A percentile compares a stretch with the other conserved stretches of the same genome.
Conservation (phyloP, 164 flowering plant species). For the Pachysandra terminalis region DNA sequence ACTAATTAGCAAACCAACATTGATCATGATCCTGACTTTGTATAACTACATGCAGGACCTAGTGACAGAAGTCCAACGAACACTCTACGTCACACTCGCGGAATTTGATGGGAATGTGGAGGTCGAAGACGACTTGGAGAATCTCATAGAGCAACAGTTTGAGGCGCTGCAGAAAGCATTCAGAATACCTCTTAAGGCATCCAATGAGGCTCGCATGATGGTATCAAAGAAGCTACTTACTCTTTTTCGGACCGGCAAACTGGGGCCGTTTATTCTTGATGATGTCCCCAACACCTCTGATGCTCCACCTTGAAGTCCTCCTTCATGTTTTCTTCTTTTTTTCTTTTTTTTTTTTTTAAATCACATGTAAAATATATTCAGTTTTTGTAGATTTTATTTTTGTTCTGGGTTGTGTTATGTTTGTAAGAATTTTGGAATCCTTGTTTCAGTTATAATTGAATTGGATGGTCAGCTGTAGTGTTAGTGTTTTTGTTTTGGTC, state of each 20-base stretch:
- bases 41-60: slow-evolving; percentile 43
- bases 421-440: neutral
- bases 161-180: slow-evolving; percentile 70
- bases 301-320: slow-evolving; percentile 1
- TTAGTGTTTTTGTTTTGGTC: too few relatives aligned
- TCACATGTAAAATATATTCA: neutral
- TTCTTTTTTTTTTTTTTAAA: neutral
- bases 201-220: slow-evolving; percentile 67
- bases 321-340: neutral
- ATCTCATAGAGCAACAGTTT: slow-evolving; percentile 74
- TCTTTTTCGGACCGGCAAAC: slow-evolving; percentile 81
- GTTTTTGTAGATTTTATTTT: neutral
- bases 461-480: too few relatives aligned
- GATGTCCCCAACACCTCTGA: slow-evolving; percentile 46
- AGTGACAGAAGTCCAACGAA: slow-evolving; percentile 59
- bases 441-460: too few relatives aligned
- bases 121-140: slow-evolving; percentile 67
- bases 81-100: slow-evolving; percentile 48
- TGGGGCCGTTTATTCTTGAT: slow-evolving; percentile 87
- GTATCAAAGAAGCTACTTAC: slow-evolving; percentile 83
- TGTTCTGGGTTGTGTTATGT: neutral
- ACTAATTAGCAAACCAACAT: neutral
- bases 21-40: neutral
- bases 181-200: slow-evolving; percentile 65
- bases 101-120: slow-evolving; percentile 71